phyloP scores from a whole-genome alignment of 768 basidiomycete species.

The Lentinus tigrinus region DNA sequence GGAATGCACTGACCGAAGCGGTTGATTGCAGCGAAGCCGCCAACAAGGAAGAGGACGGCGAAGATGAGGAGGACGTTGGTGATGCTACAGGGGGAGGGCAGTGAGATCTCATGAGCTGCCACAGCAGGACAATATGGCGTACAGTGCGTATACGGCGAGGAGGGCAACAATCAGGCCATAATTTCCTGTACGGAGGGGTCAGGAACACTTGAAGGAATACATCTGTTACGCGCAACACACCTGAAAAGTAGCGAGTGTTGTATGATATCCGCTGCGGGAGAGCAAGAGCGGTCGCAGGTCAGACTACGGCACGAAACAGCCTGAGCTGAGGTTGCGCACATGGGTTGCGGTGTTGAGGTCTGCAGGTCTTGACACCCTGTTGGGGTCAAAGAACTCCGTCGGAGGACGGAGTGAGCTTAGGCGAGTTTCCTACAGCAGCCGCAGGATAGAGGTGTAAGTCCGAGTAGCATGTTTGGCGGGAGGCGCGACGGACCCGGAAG shows the following conservation, averaged over 20 bases:
- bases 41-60: constrained; percentile 84
- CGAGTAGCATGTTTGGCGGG: neutral
- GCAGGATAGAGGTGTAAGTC: neutral
- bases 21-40: constrained; percentile 89
- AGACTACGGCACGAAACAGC: neutral
- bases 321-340: constrained; percentile 40
- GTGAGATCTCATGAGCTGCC: neutral
- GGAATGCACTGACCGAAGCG: constrained; percentile 59
- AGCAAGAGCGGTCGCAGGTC: neutral
- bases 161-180: constrained; percentile 77
- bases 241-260: constrained; percentile 89
- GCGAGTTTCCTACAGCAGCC: constrained; percentile 62
- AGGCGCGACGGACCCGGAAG: constrained; percentile 53
- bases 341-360: constrained; percentile 79
- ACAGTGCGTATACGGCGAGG: constrained; percentile 88
- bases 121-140: constrained; percentile 29
- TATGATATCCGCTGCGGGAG: constrained; percentile 78
- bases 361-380: constrained; percentile 80
- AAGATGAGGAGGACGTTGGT: constrained; percentile 82
- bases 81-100: constrained; percentile 46
- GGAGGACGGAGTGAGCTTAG: constrained; percentile 73
- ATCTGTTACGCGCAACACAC: constrained; percentile 30
- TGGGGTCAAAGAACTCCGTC: constrained; percentile 79
- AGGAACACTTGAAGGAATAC: neutral
- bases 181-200: constrained; percentile 56